phyloP scores from a whole-genome alignment of 257 asterid species.

The Hygrophila difformis region DNA sequence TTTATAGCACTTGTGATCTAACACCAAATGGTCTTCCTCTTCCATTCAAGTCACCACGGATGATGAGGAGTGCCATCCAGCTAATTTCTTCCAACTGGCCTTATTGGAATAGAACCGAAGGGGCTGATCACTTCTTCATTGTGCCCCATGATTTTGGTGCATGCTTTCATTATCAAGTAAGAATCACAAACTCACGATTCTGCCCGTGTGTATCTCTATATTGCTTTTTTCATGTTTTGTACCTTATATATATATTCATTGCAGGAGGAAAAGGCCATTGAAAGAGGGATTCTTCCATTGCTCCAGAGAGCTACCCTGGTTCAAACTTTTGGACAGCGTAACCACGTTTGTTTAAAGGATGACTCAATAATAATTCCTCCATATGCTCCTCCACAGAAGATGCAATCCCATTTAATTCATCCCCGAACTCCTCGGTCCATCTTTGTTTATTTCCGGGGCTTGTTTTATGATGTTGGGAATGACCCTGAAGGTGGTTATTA shows the following conservation, averaged over 20 bases:
- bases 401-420: constrained; percentile 81
- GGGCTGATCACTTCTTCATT: constrained; percentile 92
- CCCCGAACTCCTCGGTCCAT: constrained; percentile 83
- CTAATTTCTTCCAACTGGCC: constrained; percentile 88
- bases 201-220: neutral
- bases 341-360: constrained; percentile 80
- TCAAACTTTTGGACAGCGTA: constrained; percentile 86
- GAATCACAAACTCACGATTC: constrained; percentile 12
- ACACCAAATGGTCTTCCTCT: constrained; percentile 86
- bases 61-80: constrained; percentile 84
- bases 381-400: constrained; percentile 89
- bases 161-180: constrained; percentile 84
- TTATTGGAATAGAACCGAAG: constrained; percentile 90
- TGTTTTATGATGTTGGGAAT: too few species aligned
- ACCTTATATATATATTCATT: too few species aligned
- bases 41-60: too few species aligned
- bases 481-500: too few species aligned
- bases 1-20: constrained; percentile 72
- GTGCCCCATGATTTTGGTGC: constrained; percentile 91
- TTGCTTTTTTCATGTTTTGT: too few species aligned
- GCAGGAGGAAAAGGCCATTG: constrained; percentile 92
- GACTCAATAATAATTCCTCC: constrained; percentile 84
- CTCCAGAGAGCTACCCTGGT: constrained; percentile 83
- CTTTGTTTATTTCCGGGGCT: constrained; percentile 82
- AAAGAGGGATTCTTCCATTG: constrained; percentile 75